These are phyloP conservation scores for Trametes coccinea DNA, from an alignment of 768 basidiomycete species.

Conservation along the genomic window DNA sequence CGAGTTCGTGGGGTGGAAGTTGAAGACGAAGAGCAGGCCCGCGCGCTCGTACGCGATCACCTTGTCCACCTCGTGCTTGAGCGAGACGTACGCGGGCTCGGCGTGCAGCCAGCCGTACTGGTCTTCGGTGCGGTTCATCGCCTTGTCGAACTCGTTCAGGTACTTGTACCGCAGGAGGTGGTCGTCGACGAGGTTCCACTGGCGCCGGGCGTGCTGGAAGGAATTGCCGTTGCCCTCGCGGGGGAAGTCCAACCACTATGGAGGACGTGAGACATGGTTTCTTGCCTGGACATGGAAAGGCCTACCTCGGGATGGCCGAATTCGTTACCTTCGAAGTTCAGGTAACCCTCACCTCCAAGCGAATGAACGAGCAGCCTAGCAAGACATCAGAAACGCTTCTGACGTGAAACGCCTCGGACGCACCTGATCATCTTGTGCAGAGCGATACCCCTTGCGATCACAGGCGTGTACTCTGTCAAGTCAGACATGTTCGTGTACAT, in stretches of 20 bases:
- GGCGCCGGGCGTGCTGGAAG: slow-evolving; percentile 95
- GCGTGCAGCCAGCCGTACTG: slow-evolving; percentile 83
- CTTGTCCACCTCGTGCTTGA: slow-evolving; percentile 94
- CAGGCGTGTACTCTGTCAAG: slow-evolving; percentile 73
- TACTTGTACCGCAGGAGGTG: slow-evolving; percentile 84
- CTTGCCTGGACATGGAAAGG: slow-evolving; percentile 4
- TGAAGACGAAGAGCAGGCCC: slow-evolving; percentile 93
- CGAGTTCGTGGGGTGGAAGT: slow-evolving; percentile 91
- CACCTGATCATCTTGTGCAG: slow-evolving; percentile 99
- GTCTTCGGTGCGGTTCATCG: slow-evolving; percentile 87
- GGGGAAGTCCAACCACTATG: slow-evolving; percentile 98
- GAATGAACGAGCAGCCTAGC: slow-evolving; percentile 83
- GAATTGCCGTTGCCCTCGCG: slow-evolving; percentile 94
- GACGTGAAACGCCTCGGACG: slow-evolving; percentile 25
- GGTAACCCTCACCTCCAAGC: slow-evolving; percentile 94
- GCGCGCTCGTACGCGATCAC: slow-evolving; percentile 93
- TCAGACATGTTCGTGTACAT: slow-evolving; percentile 99
- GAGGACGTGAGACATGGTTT: not conserved
- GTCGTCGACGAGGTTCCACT: slow-evolving; percentile 96
- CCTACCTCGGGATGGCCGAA: slow-evolving; percentile 95
- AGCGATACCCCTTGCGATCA: slow-evolving; percentile 86
- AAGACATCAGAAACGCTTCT: not conserved
- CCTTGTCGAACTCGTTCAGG: slow-evolving; percentile 89
- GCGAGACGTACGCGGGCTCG: slow-evolving; percentile 86
- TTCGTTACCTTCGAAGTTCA: slow-evolving; percentile 98